Evolutionary conservation across 805 yeast genomes (phyloP).

Genomic region (Saccharomycopsis selenospora): DNA sequence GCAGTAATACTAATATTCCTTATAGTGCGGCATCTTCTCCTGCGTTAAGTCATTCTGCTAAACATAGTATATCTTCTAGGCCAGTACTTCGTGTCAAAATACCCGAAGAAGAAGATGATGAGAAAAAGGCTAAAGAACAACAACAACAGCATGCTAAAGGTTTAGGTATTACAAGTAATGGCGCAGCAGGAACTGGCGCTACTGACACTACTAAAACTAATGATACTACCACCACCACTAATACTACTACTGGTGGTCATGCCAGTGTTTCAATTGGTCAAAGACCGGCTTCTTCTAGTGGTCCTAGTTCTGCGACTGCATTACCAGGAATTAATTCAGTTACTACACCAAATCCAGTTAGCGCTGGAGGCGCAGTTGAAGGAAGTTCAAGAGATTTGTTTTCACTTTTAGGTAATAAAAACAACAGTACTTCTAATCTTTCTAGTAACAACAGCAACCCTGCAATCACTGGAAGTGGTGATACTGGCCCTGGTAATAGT

Average conservation of each 20-base stretch:
- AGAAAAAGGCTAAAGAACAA: conserved; percentile 2
- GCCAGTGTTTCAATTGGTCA: too few relatives aligned
- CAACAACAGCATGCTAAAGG: conserved; percentile 15
- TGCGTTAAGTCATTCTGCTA: conserved; percentile 21
- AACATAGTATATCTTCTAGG: conserved; percentile 30
- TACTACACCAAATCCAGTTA: conserved; percentile 9
- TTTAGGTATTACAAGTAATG: conserved; percentile 7
- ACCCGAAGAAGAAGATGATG: conserved; percentile 38
- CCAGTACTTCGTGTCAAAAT: conserved; percentile 61
- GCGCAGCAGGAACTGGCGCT: conserved; percentile 27
- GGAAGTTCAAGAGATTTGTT: conserved; percentile 27
- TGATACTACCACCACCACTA: conserved; percentile 14
- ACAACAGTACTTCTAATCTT: conserved; percentile 24
- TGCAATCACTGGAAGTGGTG: neutral
- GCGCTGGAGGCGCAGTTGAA: conserved; percentile 26
- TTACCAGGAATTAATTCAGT: conserved; percentile 24
- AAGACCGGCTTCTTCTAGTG: conserved; percentile 27
- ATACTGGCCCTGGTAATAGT: conserved; percentile 26
- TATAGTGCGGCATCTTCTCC: conserved; percentile 22
- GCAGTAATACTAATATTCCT: conserved; percentile 18
- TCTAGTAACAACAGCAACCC: conserved; percentile 24
- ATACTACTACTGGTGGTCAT: too few relatives aligned
- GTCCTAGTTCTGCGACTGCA: conserved; percentile 26
- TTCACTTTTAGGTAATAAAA: conserved; percentile 24
- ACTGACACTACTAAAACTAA: conserved; percentile 26